These are phyloP conservation scores for Graphilbum ipis-grandicollis DNA, from an alignment of 2,329 filamentous ascomycete genomes.

Conservation along the genomic window DNA sequence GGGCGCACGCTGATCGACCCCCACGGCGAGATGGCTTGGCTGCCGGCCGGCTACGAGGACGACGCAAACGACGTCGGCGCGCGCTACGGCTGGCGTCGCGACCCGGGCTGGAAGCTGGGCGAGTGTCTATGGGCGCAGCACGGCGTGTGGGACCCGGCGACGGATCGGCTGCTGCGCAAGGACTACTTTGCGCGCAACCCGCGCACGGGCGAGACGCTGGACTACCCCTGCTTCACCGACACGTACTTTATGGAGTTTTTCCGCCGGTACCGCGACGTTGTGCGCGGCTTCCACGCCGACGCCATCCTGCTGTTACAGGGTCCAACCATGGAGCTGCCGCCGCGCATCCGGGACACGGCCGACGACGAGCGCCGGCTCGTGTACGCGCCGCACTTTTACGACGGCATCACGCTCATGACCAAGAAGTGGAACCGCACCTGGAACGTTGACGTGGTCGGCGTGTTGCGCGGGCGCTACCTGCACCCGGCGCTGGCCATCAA, in stretches of 20 bases:
- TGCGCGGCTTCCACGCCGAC: constrained; percentile 60
- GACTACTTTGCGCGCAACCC: constrained; percentile 80
- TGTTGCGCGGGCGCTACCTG: constrained; percentile 75
- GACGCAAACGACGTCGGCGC: constrained; percentile 84
- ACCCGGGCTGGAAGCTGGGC: constrained; percentile 79
- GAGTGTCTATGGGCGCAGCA: constrained; percentile 95
- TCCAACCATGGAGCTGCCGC: constrained; percentile 81
- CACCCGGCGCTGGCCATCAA: constrained; percentile 85
- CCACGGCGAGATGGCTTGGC: constrained; percentile 69
- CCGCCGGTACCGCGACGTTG: constrained; percentile 54
- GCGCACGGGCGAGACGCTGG: constrained; percentile 50
- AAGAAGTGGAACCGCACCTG: constrained; percentile 98
- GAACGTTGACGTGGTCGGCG: constrained; percentile 91
- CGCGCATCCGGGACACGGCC: constrained; percentile 65
- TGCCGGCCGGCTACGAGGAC: constrained; percentile 70
- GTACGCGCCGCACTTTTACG: constrained; percentile 91
- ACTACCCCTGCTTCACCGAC: constrained; percentile 79
- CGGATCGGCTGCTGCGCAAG: constrained; percentile 61
- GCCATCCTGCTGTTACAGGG: constrained; percentile 84
- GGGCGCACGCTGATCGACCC: constrained; percentile 74
- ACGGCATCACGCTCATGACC: constrained; percentile 88
- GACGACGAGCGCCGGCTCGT: constrained; percentile 85
- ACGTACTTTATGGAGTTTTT: constrained; percentile 82
- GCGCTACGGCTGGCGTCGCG: constrained; percentile 78
- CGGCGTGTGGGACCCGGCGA: constrained; percentile 76